Base-by-base conservation (phyloP, 495 filamentous ascomycete species). In the Penicillium fimorum region DNA sequence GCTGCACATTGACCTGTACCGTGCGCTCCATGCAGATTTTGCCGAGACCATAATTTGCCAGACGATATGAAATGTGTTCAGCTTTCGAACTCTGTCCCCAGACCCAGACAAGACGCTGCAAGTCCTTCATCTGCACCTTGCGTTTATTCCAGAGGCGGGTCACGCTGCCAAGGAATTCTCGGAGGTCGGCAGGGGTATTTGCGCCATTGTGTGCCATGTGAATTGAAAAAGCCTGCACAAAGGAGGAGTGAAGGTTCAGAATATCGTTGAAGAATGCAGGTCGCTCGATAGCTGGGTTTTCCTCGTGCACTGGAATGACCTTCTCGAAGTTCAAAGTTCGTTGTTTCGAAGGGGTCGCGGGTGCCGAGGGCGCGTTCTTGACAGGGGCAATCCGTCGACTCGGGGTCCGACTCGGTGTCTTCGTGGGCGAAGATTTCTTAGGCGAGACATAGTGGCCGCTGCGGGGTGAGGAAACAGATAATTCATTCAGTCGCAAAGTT, bases 61-160 rank as follows among this genome's bases (percentile, higher is more conserved):
- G 53, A 17, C 71, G 73, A 52, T 68, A 76, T 8, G 57, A 59
- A 13, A 67, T 38, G 20, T 62, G 53, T 24, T 47, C 58, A 13
- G 62, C 56, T 15, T 62, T 58, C 45, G 60, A 29, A 32, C 64
- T 62, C 44, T 70, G 69, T 12, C 72, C 70, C 70, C 68, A 72
- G 2, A 78, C 61, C 69, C 75, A 75, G 6, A 79, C 33, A 8
- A 79, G 38, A 32, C 73, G 70, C 53, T 78, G 76, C 50, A 79
- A 13, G 55, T 79, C 76, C 53, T 73, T 73, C 4, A 63, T 56
- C 33, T 70, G 63, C 27, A 79, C 76, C 60, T 78, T 78, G 47
- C 76, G 68, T 57, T 77, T 78, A 60, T 73, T 76, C 76, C 76
- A 79, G 17, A 79, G 64, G 18, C 73, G 67, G 37, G 70, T 68